Base-by-base conservation (phyloP, 257 asterid genomes). In the Solanum bulbocastanum region DNA sequence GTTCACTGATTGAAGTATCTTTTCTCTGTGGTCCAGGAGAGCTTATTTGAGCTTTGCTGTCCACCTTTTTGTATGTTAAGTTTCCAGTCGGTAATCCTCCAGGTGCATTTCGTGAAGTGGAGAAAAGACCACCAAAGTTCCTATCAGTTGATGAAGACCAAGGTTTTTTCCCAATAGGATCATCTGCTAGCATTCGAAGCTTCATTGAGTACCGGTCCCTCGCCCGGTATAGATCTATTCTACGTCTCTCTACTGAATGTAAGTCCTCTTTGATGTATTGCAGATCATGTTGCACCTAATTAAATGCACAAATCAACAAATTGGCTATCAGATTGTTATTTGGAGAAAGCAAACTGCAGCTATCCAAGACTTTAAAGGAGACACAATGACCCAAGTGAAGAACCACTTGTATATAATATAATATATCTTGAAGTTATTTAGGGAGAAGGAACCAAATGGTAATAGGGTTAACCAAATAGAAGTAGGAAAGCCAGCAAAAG, bases 161-260 rank as follows among this genome's bases (percentile, higher is more conserved):
- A 37, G 96, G 90, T 88, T 93, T 89, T 37, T 76, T 89, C 86
- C 90, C 94, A 79, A 87, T 68, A 72, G 91, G 90, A 84, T 93
- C 94, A 86, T 93, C 93, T 66, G 94, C 87, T 84, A 91, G 88
- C 93, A 94, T 91, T 87, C 90, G 92, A 88, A 93, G 90, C 86
- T 94, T 94, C 86, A 92, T 83, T 25, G 98, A 92, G 88, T 92
- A 94, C 90, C 93, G 90, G 89, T 93, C 98, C 90, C 92, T 93
- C 90, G 98, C 94, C 44, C 91, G 93, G 93, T 93, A 91, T 25
- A 94, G 91, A 68, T 91, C 95, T 88, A 92, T 92, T 89, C 98
- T 91, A 89, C 89, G 94, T 88, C 93, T 91, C 90, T 95, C 98
- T 84, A 94, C 98, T 56, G 95, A 88, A 89, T 87, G 91, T 78